phyloP scores from a whole-genome alignment of 116 monocot species.

The Dioscorea cayenensis region DNA sequence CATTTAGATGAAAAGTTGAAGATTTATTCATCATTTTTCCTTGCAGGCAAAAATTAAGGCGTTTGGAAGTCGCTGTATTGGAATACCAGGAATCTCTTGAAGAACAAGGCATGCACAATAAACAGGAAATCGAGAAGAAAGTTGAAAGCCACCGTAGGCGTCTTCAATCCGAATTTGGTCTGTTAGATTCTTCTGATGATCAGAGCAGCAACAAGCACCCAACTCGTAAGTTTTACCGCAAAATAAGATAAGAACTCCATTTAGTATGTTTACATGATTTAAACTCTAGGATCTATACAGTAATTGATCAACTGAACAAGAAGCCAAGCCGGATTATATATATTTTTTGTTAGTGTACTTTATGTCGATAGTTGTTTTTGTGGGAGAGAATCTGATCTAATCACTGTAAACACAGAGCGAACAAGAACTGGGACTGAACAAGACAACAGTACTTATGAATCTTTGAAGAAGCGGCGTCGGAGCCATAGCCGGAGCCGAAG shows the following conservation, averaged over 20 bases:
- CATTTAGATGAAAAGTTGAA: neutral
- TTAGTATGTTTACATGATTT: neutral
- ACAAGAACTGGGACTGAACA: conserved; percentile 40
- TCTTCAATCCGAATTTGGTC: conserved; percentile 76
- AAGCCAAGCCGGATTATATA: neutral
- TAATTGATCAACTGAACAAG: neutral
- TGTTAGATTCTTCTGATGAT: conserved; percentile 48
- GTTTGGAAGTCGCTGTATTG: conserved; percentile 93
- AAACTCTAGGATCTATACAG: neutral
- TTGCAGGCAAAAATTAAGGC: conserved; percentile 87
- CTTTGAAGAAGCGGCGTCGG: conserved; percentile 67
- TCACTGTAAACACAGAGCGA: conserved; percentile 38
- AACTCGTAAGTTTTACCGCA: conserved; percentile 28
- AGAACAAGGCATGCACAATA: conserved; percentile 59
- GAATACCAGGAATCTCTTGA: conserved; percentile 97
- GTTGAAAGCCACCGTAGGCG: conserved; percentile 57
- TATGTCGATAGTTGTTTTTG: neutral
- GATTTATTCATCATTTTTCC: conserved; percentile 2
- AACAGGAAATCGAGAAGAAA: conserved; percentile 84
- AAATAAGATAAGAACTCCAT: neutral
- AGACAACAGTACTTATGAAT: conserved; percentile 36
- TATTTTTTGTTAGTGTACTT: neutral
- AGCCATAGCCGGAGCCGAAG: conserved; percentile 69
- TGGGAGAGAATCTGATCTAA: neutral
- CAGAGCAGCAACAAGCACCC: conserved; percentile 25